Conservation (phyloP, 169 alveolate genomes). For the Cryptosporidium sp. region DNA sequence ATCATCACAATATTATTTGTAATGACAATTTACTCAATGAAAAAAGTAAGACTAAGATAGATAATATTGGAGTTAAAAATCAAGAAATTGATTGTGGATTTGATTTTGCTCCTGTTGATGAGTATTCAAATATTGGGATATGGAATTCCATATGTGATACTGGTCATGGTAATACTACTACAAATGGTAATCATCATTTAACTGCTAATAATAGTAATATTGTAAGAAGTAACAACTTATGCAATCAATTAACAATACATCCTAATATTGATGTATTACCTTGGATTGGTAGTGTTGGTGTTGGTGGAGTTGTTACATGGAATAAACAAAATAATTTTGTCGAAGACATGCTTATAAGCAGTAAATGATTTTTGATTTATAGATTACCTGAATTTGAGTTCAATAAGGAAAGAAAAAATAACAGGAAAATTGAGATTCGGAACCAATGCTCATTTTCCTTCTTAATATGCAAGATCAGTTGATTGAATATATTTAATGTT, state of each 20-base stretch:
- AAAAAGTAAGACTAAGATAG: conserved; percentile 50
- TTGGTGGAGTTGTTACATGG: conserved; percentile 54
- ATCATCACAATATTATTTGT: conserved; percentile 19
- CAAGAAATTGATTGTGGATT: conserved; percentile 73
- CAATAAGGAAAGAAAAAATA: neutral
- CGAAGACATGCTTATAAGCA: conserved; percentile 31
- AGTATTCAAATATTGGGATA: conserved; percentile 38
- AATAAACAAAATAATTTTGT: conserved; percentile 51
- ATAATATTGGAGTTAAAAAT: conserved; percentile 26
- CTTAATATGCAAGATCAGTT: neutral
- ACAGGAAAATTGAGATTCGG: neutral
- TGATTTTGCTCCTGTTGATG: conserved; percentile 54
- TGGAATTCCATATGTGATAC: conserved; percentile 60
- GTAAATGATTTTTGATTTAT: neutral
- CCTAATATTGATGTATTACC: conserved; percentile 48
- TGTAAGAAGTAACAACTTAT: neutral
- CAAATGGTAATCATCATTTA: neutral
- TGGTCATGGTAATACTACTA: neutral
- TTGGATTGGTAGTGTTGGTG: conserved; percentile 61
- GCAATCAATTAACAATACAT: conserved; percentile 40
- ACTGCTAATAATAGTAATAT: conserved; percentile 15
- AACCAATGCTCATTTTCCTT: neutral
- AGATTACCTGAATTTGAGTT: neutral
- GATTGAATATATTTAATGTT: neutral
- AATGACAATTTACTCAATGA: conserved; percentile 13